phyloP scores from a whole-genome alignment of 805 yeast genomes.

The Schwanniomyces yamadae region DNA sequence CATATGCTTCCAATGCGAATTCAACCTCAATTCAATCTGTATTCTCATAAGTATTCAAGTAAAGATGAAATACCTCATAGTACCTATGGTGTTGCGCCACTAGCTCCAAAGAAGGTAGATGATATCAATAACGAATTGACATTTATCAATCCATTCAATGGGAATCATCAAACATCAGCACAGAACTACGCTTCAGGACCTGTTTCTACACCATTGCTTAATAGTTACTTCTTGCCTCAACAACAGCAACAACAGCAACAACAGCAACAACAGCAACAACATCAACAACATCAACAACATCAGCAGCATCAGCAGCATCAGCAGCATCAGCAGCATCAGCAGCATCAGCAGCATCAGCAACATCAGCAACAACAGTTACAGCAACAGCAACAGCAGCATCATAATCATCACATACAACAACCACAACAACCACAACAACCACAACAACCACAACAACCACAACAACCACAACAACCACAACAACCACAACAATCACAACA shows the following conservation, averaged over 20 bases:
- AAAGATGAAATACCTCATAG: neutral
- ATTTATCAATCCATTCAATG: slow-evolving; percentile 21
- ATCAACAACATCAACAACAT: slow-evolving; percentile 5
- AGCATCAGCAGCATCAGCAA: slow-evolving; percentile 2
- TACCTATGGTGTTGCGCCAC: neutral
- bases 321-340: slow-evolving; percentile 5
- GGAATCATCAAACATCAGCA: slow-evolving; percentile 7
- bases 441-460: slow-evolving; percentile 4
- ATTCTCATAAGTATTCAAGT: neutral
- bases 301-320: slow-evolving; percentile 3
- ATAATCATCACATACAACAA: slow-evolving; percentile 11
- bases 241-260: slow-evolving; percentile 4
- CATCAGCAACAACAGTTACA: slow-evolving; percentile 12
- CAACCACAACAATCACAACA: slow-evolving; percentile 5
- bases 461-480: slow-evolving; percentile 5
- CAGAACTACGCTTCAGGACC: slow-evolving; percentile 4
- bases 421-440: slow-evolving; percentile 1
- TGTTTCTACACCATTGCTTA: slow-evolving; percentile 6
- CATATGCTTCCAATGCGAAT: slow-evolving; percentile 11
- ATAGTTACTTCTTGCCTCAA: slow-evolving; percentile 10
- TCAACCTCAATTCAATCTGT: slow-evolving; percentile 2
- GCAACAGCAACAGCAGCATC: slow-evolving; percentile 1
- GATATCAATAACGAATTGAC: slow-evolving; percentile 14
- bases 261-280: slow-evolving; percentile 3
- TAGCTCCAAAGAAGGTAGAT: slow-evolving; percentile 15